Percentiles rank a stretch among this genome's conserved stretches.
Conservation (phyloP, 345 rosid genomes). For the Citrus inodora region DNA sequence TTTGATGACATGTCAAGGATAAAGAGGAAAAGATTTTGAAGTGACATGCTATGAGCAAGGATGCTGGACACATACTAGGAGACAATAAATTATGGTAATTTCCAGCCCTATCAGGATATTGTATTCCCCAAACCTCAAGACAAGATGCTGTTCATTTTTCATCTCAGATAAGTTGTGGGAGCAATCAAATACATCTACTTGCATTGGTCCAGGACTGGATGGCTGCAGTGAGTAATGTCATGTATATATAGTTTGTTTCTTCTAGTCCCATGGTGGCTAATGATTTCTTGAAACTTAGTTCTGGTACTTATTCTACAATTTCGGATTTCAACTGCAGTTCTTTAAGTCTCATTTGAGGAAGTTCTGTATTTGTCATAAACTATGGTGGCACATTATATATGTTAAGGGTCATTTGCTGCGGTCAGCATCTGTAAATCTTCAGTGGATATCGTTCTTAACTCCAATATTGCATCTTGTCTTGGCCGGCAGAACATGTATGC, state of each 20-base stretch:
- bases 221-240: slow-evolving; percentile 7
- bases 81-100: background rate
- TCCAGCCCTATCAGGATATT: background rate
- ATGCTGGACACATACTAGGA: slow-evolving; percentile 3
- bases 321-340: slow-evolving; percentile 21
- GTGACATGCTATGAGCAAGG: slow-evolving; percentile 23
- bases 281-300: slow-evolving; percentile 6
- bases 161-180: background rate
- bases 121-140: background rate
- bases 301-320: slow-evolving; percentile 14
- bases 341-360: slow-evolving; percentile 18
- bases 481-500: slow-evolving; percentile 16
- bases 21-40: slow-evolving; percentile 63
- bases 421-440: slow-evolving; percentile 9
- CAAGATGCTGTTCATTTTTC: background rate
- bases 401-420: slow-evolving; percentile 14
- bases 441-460: slow-evolving; percentile 11
- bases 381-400: slow-evolving; percentile 12
- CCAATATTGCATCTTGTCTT: slow-evolving; percentile 2
- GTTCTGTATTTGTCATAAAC: slow-evolving; percentile 24
- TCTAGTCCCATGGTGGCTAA: slow-evolving; percentile 1
- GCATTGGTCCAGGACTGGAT: slow-evolving; percentile 8
- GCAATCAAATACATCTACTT: slow-evolving; percentile 9
- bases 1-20: slow-evolving; percentile 47
- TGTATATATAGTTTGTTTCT: slow-evolving; percentile 27